phyloP scores from a whole-genome alignment of 2,329 filamentous ascomycete genomes.

The Dactylellina parvicollis region DNA sequence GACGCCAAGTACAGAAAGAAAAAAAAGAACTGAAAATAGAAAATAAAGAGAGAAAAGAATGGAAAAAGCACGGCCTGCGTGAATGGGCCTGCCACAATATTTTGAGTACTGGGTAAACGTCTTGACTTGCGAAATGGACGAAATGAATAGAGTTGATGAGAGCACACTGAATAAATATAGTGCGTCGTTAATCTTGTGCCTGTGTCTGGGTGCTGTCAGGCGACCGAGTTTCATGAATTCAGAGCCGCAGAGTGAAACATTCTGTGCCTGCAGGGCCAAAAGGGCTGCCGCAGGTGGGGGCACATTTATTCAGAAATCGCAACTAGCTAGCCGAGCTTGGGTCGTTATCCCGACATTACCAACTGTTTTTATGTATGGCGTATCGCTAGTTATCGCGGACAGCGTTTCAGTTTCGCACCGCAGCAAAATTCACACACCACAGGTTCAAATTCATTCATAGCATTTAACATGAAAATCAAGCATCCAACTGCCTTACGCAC shows the following conservation, averaged over 20 bases:
- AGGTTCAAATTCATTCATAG: no score
- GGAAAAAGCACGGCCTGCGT: conserved; percentile 13
- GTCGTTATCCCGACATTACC: background rate
- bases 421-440: no score
- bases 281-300: no score
- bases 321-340: background rate
- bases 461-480: no score
- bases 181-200: background rate
- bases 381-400: no score
- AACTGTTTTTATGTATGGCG: no score
- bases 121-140: background rate
- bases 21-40: conserved; percentile 8
- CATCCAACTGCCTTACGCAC: no score
- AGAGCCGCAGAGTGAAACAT: conserved; percentile 28
- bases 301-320: background rate
- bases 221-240: background rate
- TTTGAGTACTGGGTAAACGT: background rate
- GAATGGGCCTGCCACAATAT: background rate
- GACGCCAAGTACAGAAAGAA: background rate
- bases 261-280: background rate
- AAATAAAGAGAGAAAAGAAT: conserved; percentile 15
- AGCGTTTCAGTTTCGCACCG: no score
- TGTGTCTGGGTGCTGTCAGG: background rate
- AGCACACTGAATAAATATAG: background rate
- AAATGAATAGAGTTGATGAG: background rate